phyloP scores from a whole-genome alignment of 768 basidiomycete genomes.

The Lentinula sp. region DNA sequence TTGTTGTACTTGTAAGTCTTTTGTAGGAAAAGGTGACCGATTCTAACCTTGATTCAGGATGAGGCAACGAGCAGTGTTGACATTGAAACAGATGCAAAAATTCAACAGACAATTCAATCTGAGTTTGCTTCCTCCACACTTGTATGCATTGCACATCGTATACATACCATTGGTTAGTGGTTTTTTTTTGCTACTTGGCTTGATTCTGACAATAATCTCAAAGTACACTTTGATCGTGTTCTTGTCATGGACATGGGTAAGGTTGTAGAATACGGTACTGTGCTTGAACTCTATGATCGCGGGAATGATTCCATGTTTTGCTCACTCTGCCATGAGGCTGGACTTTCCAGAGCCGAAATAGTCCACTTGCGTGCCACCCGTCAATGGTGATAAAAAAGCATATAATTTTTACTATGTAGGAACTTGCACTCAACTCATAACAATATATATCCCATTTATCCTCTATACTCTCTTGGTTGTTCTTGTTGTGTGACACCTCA shows the following conservation, averaged over 20 bases:
- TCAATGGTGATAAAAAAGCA: too few species aligned
- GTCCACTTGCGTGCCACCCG: too few species aligned
- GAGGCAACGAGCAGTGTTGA: slow-evolving; percentile 61
- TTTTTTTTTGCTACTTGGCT: slow-evolving; percentile 11
- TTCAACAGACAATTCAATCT: slow-evolving; percentile 58
- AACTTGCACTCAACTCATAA: too few species aligned
- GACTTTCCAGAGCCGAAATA: too few species aligned
- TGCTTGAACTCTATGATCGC: slow-evolving; percentile 38
- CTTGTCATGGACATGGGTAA: slow-evolving; percentile 68
- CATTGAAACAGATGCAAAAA: slow-evolving; percentile 53
- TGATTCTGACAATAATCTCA: neutral
- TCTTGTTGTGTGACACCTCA: too few species aligned
- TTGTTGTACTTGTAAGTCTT: slow-evolving; percentile 47
- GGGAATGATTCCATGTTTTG: too few species aligned
- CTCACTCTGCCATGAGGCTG: too few species aligned
- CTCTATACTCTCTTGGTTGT: too few species aligned
- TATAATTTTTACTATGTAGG: too few species aligned
- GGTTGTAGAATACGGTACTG: slow-evolving; percentile 72
- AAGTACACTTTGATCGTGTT: slow-evolving; percentile 61
- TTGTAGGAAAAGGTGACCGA: neutral
- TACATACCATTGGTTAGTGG: slow-evolving; percentile 50
- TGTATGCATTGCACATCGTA: slow-evolving; percentile 50
- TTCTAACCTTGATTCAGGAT: slow-evolving; percentile 30
- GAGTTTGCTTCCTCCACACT: slow-evolving; percentile 52
- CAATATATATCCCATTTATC: too few species aligned